Percentiles rank a stretch among this genome's conserved stretches.
These are phyloP conservation scores for Calonectria pseudoreteaudii DNA, from an alignment of 2,329 filamentous ascomycete species.

Conservation along the genomic window DNA sequence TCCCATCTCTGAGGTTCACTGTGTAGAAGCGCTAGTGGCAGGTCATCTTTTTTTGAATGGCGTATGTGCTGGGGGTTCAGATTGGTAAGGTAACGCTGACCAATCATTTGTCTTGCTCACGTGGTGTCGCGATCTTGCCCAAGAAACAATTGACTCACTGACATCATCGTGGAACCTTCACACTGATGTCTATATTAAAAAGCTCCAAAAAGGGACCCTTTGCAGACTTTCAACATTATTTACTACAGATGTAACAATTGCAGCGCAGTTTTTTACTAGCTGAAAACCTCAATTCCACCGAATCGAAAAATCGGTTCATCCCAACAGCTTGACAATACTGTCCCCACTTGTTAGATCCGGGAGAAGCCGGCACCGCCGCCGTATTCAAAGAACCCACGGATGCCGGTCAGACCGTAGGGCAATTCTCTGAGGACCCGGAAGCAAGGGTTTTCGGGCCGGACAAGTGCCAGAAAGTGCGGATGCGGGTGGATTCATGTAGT, in stretches of 20 bases:
- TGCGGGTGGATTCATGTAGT: neutral
- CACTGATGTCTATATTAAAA: neutral
- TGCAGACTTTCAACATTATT: neutral
- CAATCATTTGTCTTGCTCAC: conserved; percentile 46
- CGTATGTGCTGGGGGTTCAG: conserved; percentile 34
- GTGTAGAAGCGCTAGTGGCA: conserved; percentile 24
- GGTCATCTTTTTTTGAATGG: conserved; percentile 39
- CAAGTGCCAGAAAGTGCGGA: neutral
- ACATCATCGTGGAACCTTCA: conserved; percentile 38
- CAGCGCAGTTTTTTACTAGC: neutral
- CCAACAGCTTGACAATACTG: neutral
- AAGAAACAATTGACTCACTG: conserved; percentile 29
- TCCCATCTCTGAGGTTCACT: conserved; percentile 27
- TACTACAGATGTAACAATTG: neutral
- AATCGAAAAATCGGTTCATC: neutral
- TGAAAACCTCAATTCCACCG: neutral
- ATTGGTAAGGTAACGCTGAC: conserved; percentile 48
- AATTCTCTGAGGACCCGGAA: neutral
- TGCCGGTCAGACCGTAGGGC: neutral
- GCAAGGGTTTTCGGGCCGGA: neutral
- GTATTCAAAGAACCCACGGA: conserved; percentile 9
- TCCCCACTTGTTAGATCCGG: conserved; percentile 6
- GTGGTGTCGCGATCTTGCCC: conserved; percentile 42
- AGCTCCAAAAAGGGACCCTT: neutral
- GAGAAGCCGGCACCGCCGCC: neutral